phyloP scores from a whole-genome alignment of 75 land plant species.

The Pseudotsuga menziesii region DNA sequence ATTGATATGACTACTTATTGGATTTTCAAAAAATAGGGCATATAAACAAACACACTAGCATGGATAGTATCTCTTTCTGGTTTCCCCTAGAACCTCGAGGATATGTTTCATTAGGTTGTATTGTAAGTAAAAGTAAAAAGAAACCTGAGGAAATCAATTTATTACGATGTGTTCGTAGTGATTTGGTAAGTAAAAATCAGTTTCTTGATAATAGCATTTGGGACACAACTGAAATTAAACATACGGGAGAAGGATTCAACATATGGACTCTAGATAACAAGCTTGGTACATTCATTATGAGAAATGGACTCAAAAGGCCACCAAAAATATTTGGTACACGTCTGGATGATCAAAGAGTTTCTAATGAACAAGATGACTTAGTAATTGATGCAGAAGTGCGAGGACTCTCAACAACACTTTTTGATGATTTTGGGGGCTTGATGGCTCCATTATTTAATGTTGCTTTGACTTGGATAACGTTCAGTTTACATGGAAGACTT shows the following conservation, averaged over 20 bases:
- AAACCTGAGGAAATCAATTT: constrained; percentile 33
- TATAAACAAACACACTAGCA: constrained; percentile 47
- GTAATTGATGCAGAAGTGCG: constrained; percentile 69
- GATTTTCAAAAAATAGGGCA: constrained; percentile 63
- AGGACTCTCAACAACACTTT: constrained; percentile 70
- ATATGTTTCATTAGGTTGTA: constrained; percentile 83
- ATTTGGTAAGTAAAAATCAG: constrained; percentile 76
- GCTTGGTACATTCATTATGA: constrained; percentile 71
- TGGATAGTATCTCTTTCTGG: constrained; percentile 76
- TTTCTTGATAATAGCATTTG: constrained; percentile 74
- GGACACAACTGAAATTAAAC: constrained; percentile 56
- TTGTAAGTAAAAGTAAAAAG: constrained; percentile 61
- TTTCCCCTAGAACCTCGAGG: constrained; percentile 90
- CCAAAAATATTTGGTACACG: constrained; percentile 66
- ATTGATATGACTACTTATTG: constrained; percentile 44
- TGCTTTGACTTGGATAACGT: constrained; percentile 52
- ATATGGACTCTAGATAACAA: constrained; percentile 81
- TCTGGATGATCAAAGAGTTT: constrained; percentile 40
- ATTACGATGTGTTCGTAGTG: constrained; percentile 80
- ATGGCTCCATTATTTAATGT: constrained; percentile 86
- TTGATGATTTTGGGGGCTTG: constrained; percentile 97
- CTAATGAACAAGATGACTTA: constrained; percentile 48
- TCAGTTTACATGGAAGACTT: constrained; percentile 64
- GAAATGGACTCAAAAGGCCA: constrained; percentile 60
- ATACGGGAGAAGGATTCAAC: constrained; percentile 47